phyloP scores from a whole-genome alignment of 73 alveolate species.

The Paramecium sexaurelia region DNA sequence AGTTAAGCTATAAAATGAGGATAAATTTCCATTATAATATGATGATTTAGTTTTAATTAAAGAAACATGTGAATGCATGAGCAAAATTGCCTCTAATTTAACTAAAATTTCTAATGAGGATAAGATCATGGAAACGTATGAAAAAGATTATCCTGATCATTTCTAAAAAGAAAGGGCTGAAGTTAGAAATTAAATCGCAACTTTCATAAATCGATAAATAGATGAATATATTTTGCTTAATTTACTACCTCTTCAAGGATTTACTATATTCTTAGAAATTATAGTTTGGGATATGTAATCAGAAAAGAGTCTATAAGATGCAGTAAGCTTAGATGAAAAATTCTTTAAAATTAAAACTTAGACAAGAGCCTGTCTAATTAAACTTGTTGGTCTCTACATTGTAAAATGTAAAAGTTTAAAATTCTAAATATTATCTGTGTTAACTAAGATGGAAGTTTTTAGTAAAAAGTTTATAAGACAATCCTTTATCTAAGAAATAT shows the following conservation, averaged over 20 bases:
- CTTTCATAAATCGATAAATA: not conserved
- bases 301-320: not conserved
- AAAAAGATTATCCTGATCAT: not conserved
- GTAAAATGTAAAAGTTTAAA: slow-evolving; percentile 35
- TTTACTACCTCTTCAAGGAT: not conserved
- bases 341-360: not conserved
- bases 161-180: not conserved
- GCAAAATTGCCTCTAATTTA: slow-evolving; percentile 10
- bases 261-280: not conserved
- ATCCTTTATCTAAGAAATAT: slow-evolving; percentile 58
- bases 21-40: slow-evolving; percentile 58
- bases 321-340: not conserved
- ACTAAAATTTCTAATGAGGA: slow-evolving; percentile 25
- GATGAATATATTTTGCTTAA: slow-evolving; percentile 26
- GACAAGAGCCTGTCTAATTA: not conserved
- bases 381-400: slow-evolving; percentile 50
- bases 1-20: slow-evolving; percentile 59
- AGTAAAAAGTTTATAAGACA: slow-evolving; percentile 57
- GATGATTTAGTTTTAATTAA: slow-evolving; percentile 66
- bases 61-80: slow-evolving; percentile 60
- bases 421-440: slow-evolving; percentile 6
- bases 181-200: not conserved
- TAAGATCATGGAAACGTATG: slow-evolving; percentile 25
- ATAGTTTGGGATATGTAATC: slow-evolving; percentile 48
- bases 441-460: slow-evolving; percentile 54